Base-by-base conservation (phyloP, 129 eudicot species). In the Heracleum sosnowskyi region DNA sequence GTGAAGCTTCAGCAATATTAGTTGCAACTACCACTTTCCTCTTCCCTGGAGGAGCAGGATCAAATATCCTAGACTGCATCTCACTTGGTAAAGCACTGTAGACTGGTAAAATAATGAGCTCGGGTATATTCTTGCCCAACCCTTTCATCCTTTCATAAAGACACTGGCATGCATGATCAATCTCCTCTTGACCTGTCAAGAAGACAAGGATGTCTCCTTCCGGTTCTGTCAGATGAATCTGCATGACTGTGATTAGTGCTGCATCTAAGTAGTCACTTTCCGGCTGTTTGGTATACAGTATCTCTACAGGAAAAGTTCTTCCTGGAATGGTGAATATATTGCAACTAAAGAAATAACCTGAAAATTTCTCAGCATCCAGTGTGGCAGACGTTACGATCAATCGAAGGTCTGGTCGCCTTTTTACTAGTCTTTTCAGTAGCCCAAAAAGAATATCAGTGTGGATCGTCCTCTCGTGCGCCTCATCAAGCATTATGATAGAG, bases 151-250 rank as follows among this genome's bases (percentile, higher is more conserved):
- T 85, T 81, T 94, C 96, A 75, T 82, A 86, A 45, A 91, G 89
- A 83, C 91, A 89, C 57, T 88, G 96, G 36, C 97, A 94, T 15
- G 95, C 95, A 85, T 87, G 87, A 81, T 93, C 98, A 34, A 93
- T 93, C 80, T 93, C 98, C 82, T 93, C 98, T 73, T 93, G 96
- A 73, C 98, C 98, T 7, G 98, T 94, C 87, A 94, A 88, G 80
- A 94, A 94, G 42, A 94, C 84, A 40, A 94, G 97, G 46, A 94
- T 80, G 78, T 94, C 98, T 10, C 98, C 98, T 77, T 91, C 97
- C 2, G 98, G 96, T 78, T 94, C 98, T 22, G 97, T 94, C 85
- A 91, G 74, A 82, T 94, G 98, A 60, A 94, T 94, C 90, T 91
- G 97, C 79, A 94, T 64, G 31, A 94, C 97, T 35, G 97, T 94